Base-by-base conservation (phyloP, 192 early-diverging fungal genomes). In the Coemansia brasiliensis region DNA sequence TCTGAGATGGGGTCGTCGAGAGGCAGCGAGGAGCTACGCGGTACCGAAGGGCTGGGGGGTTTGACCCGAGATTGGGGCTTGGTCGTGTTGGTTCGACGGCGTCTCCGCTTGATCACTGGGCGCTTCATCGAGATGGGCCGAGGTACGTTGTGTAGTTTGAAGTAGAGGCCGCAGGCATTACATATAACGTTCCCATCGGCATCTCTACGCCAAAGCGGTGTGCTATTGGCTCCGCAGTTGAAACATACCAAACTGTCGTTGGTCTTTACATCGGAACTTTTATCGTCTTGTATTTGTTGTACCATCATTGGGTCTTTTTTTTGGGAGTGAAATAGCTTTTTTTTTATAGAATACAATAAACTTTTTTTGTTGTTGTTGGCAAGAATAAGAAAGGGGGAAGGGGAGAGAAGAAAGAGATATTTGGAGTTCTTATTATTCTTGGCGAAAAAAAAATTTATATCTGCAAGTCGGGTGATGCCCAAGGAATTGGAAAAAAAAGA, bases 111-210 rank as follows among this genome's bases (percentile, higher is more conserved):
- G 56, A 91, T 89, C 9, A 86, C 83, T 5, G 82, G 67, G 15
- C 85, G 76, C 61, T 88, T 86, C 81, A 91, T 82, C 6, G 81
- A 84, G 40, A 88, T 78, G 26, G 93, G 93, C 22, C 93, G 82
- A 26, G 86, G 74, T 24, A 81, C 69, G 70, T 80, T 83, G 71
- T 95, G 90, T 32, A 92, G 84, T 57, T 88, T 90, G 67, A 81
- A 93, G 70, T 96, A 94, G 32, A 96, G 76, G 2, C 94, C 95
- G 69, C 94, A 96, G 15, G 93, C 92, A 69, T 95, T 95, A 78
- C 93, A 95, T 41, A 92, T 86, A 39, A 83, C 65, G 21, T 89
- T 83, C 48, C 88, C 89, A 3, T 72, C 66, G 21, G 66, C 68
- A 64, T 90, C 87, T 39, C 90, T 79, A 53, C 90, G 73, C 90